Evolutionary conservation across 2,329 filamentous ascomycete genomes (phyloP), one percentile per base, ranked within the genome.

Genomic region (Sclerotiophoma versabilis): DNA sequence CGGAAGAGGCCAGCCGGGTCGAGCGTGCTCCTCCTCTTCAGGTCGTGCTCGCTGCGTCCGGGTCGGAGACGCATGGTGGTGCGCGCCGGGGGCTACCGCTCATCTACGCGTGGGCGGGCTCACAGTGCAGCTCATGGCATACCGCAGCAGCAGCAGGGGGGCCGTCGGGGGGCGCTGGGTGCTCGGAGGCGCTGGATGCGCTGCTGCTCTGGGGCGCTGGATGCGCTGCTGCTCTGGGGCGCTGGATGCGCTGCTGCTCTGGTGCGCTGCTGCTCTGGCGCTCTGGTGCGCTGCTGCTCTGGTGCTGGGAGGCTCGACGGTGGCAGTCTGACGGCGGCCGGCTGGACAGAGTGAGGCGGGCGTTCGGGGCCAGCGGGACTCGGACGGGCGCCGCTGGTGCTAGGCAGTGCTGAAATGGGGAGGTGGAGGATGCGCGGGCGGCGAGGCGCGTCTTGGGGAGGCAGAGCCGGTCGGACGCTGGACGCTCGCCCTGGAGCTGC

Each of bases 21-120:
- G 62, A 79, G 69, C 47, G 77, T 76, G 60, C 76, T 79, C 57
- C 76, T 73, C 51, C 79, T 77, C 57, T 75, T 73, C 64, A 77
- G 73, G 61, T 77, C 74, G 62, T 69, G 71, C 48, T 77, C 74
- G 64, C 73, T 76, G 57, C 68, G 71, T 58, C 68, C 68, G 30
- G 73, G 65, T 54, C 74, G 73, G 64, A 75, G 63, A 71, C 74
- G 72, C 75, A 77, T 77, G 65, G 69, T 72, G 68, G 63, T 67
- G 61, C 54, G 62, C 58, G 64, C 59, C 56, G 59, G 63, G 61
- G 61, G 62, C 39, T 65, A 62, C 66, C 68, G 63, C 59, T 71
- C 72, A 75, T 73, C 58, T 70, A 75, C 64, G 68, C 70, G 63
- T 62, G 54, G 47, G 54, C 45, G 47, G 27, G 17, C 60, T 67